Evolutionary conservation across 2,329 filamentous ascomycete genomes (phyloP).

Genomic region (Fusarium coicis): DNA sequence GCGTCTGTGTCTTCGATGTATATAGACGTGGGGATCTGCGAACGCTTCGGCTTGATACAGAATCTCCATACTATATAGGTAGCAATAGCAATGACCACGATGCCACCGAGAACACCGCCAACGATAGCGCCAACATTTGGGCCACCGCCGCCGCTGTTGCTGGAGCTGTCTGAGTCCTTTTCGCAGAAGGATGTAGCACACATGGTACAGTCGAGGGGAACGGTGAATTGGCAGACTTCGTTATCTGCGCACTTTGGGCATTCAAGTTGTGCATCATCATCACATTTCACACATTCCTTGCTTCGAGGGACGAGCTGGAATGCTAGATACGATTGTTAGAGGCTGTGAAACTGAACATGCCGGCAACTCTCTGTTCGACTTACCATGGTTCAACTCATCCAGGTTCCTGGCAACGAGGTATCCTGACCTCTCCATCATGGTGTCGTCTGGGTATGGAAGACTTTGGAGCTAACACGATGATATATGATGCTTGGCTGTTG

Average conservation of each 20-base stretch:
- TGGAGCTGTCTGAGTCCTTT: slow-evolving; percentile 34
- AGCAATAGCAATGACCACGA: slow-evolving; percentile 77
- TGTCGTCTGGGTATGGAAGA: slow-evolving; percentile 1
- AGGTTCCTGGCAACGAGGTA: slow-evolving; percentile 44
- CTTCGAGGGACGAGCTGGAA: slow-evolving; percentile 54
- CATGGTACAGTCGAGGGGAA: slow-evolving; percentile 57
- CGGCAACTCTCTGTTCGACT: slow-evolving; percentile 11
- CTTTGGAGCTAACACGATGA: slow-evolving; percentile 4
- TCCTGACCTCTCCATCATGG: slow-evolving; percentile 40
- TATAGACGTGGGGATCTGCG: slow-evolving; percentile 64
- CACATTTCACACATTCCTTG: slow-evolving; percentile 59
- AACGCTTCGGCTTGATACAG: slow-evolving; percentile 82
- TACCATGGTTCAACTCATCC: slow-evolving; percentile 48
- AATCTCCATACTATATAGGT: slow-evolving; percentile 89
- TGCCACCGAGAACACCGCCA: slow-evolving; percentile 88
- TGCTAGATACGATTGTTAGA: slow-evolving; percentile 39
- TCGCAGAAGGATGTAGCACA: slow-evolving; percentile 62
- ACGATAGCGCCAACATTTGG: slow-evolving; percentile 87
- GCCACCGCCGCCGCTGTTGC: slow-evolving; percentile 51
- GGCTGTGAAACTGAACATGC: neutral
- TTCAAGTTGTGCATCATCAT: slow-evolving; percentile 51
- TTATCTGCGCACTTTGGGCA: slow-evolving; percentile 59
- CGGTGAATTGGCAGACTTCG: slow-evolving; percentile 58
- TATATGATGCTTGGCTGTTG: slow-evolving; percentile 20
- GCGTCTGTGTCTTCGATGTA: slow-evolving; percentile 67